Percentiles rank a stretch among this genome's conserved stretches.
Evolutionary conservation across 2,329 filamentous ascomycete species (phyloP).

Genomic region (Alternaria novae-zelandiae): DNA sequence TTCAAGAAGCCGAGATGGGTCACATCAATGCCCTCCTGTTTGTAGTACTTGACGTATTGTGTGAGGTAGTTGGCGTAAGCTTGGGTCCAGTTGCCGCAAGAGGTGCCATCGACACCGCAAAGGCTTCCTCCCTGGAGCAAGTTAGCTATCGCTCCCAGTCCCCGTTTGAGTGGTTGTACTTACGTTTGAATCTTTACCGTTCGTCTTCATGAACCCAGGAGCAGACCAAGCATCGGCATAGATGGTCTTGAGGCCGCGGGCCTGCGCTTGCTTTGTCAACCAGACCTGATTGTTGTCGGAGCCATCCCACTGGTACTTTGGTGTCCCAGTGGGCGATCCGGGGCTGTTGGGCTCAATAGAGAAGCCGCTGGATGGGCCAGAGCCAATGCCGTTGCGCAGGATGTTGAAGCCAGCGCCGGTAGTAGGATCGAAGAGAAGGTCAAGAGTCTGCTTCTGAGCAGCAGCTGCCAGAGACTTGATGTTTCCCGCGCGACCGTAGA

Average conservation of each 20-base stretch:
- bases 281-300: neutral
- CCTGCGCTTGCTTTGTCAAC: neutral
- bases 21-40: neutral
- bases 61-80: neutral
- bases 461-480: neutral
- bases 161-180: neutral
- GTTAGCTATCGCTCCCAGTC: neutral
- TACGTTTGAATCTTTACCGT: neutral
- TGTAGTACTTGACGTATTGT: neutral
- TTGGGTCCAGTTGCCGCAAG: neutral
- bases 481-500: neutral
- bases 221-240: neutral
- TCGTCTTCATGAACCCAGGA: neutral
- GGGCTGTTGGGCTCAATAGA: neutral
- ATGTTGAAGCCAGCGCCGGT: neutral
- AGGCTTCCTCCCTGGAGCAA: neutral
- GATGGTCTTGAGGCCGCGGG: neutral
- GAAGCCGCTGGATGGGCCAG: neutral
- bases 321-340: neutral
- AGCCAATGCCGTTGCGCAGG: neutral
- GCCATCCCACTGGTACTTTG: neutral
- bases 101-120: neutral
- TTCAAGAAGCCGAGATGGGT: neutral
- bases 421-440: neutral
- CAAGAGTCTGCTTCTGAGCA: neutral